Conservation (phyloP, 1,139 yeast genomes). For the Saccharomyces hybrid region DNA sequence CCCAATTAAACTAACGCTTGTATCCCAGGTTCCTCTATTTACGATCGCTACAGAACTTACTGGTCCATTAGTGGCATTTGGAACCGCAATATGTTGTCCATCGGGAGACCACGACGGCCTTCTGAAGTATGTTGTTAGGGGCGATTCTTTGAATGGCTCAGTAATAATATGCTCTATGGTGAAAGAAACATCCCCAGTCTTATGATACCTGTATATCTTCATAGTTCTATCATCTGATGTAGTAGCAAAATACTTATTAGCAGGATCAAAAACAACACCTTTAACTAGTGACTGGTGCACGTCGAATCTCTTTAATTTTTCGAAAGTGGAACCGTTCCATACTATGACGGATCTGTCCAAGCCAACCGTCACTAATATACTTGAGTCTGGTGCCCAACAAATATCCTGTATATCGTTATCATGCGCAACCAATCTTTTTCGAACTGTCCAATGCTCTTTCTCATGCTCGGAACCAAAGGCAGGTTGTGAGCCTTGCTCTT, state of each 20-base stretch:
- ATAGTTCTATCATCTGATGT: constrained; percentile 93
- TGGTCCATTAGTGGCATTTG: constrained; percentile 96
- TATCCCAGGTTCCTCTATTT: constrained; percentile 88
- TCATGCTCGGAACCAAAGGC: constrained; percentile 56
- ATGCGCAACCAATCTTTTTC: constrained; percentile 87
- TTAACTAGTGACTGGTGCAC: constrained; percentile 93
- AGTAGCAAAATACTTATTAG: constrained; percentile 93
- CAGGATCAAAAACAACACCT: constrained; percentile 96
- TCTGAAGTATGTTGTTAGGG: constrained; percentile 85
- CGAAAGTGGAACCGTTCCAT: constrained; percentile 92
- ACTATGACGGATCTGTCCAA: constrained; percentile 83
- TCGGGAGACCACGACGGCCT: constrained; percentile 97
- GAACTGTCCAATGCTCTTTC: constrained; percentile 86
- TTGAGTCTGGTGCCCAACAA: constrained; percentile 96
- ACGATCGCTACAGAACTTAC: constrained; percentile 84
- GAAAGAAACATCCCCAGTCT: constrained; percentile 69
- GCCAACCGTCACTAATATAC: constrained; percentile 86
- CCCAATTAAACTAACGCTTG: constrained; percentile 81
- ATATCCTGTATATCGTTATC: constrained; percentile 96
- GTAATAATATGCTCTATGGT: constrained; percentile 76
- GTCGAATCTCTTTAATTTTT: constrained; percentile 78
- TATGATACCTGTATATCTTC: constrained; percentile 76
- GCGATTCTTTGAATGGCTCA: constrained; percentile 82
- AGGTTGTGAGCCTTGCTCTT: constrained; percentile 54
- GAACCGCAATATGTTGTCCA: constrained; percentile 92